Conservation (phyloP, 441 rosid genomes). For the Adansonia rubrostipa region DNA sequence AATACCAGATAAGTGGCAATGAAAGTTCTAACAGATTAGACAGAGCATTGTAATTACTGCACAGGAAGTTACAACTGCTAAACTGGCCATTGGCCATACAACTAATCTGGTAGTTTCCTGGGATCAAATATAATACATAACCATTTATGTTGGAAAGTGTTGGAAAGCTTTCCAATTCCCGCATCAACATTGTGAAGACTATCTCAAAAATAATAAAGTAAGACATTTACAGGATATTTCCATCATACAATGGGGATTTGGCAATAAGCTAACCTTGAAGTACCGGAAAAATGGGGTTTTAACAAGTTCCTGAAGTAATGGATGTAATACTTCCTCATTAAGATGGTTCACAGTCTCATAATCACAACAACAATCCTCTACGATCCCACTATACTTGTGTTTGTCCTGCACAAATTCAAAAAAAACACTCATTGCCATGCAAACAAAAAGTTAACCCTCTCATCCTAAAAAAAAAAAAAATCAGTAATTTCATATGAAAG, state of each 20-base stretch:
- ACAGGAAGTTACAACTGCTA: not conserved
- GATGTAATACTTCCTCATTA: slow-evolving; percentile 72
- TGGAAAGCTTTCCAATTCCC: slow-evolving; percentile 9
- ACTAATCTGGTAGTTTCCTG: not conserved
- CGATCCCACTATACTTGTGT: slow-evolving; percentile 66
- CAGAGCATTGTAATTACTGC: not conserved
- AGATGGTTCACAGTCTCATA: slow-evolving; percentile 77
- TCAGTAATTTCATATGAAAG: too few relatives aligned
- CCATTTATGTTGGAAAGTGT: not conserved
- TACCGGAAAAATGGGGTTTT: slow-evolving; percentile 79
- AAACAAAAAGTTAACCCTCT: not conserved
- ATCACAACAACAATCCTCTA: slow-evolving; percentile 91
- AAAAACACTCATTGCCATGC: not conserved
- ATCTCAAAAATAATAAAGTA: not conserved
- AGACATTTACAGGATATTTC: not conserved
- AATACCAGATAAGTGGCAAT: not conserved
- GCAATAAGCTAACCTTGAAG: slow-evolving; percentile 63
- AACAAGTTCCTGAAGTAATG: slow-evolving; percentile 76
- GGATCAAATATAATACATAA: not conserved
- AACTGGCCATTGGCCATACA: not conserved
- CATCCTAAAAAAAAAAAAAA: too few relatives aligned
- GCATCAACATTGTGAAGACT: slow-evolving; percentile 1
- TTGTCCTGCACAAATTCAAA: slow-evolving; percentile 34
- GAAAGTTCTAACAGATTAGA: not conserved
- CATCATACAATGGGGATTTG: not conserved